Base-by-base conservation (phyloP, 2,329 filamentous ascomycete species). In the Fusarium continuum region DNA sequence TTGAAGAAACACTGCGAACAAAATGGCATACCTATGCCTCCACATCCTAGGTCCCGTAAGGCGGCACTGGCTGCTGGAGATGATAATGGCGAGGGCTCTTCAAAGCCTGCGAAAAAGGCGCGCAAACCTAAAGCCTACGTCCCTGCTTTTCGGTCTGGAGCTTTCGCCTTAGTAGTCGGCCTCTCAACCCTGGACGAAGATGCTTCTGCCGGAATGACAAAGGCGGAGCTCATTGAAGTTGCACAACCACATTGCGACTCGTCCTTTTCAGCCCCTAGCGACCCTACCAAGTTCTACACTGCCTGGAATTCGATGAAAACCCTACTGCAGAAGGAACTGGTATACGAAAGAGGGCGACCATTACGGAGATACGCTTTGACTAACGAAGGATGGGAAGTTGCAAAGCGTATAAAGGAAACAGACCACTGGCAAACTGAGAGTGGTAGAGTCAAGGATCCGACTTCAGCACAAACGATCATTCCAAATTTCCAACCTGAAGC, bases 251-350 rank as follows among this genome's bases (percentile, higher is more conserved):
- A 91, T 72, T 92, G 88, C 68, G 90, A 93, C 70, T 78, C 88
- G 3, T 93, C 90, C 0, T 93, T 92, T 68, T 89, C 84, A 0
- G 86, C 84, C 0, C 88, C 90, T 1, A 81, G 79, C 34, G 88
- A 91, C 49, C 80, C 89, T 1, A 88, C 82, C 10, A 90, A 88
- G 53, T 91, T 85, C 68, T 91, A 91, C 68, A 94, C 91, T 0
- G 91, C 91, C 0, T 95, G 91, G 91, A 90, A 85, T 69, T 92
- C 91, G 2, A 93, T 94, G 83, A 91, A 91, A 72, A 92, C 89
- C 0, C 77, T 95, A 26, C 67, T 88, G 6, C 82, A 87, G 49
- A 92, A 93, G 71, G 90, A 92, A 54, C 77, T 93, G 4, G 89
- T 93, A 0, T 88, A 87, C 53, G 88, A 91, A 65, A 86, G 86